A percentile compares a stretch with the other conserved stretches of the same genome.
Conservation (phyloP, 148 eudicot genomes). For the Arctostaphylos glauca region DNA sequence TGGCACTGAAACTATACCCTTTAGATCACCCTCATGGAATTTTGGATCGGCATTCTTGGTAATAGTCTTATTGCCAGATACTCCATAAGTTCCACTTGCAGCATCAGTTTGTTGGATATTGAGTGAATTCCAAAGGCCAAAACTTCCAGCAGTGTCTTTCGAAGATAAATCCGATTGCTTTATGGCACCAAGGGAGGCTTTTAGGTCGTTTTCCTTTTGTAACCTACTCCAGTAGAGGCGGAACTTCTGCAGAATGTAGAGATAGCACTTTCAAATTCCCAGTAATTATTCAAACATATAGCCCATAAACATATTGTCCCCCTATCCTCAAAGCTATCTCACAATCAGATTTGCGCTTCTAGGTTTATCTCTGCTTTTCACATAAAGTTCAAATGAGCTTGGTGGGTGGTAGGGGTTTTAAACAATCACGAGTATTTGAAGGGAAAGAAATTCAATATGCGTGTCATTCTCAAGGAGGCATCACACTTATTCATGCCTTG, state of each 20-base stretch:
- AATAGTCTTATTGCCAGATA: conserved; percentile 30
- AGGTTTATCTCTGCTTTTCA: background rate
- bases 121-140: conserved; percentile 42
- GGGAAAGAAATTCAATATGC: conserved; percentile 4
- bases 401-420: background rate
- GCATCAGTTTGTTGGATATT: conserved; percentile 36
- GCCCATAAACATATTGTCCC: background rate
- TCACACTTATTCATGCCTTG: background rate
- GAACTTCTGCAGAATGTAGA: conserved; percentile 73
- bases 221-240: conserved; percentile 83
- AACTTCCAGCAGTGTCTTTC: conserved; percentile 40
- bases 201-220: conserved; percentile 55
- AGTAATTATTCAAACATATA: background rate
- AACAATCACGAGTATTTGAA: background rate
- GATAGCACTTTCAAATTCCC: conserved; percentile 12
- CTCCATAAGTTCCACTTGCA: conserved; percentile 25
- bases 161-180: conserved; percentile 48
- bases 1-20: conserved; percentile 36
- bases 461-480: background rate
- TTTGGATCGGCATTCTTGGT: conserved; percentile 34
- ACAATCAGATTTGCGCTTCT: background rate
- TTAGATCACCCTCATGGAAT: conserved; percentile 31
- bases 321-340: background rate
- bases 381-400: background rate
- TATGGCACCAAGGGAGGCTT: conserved; percentile 41